Evolutionary conservation across 2,329 filamentous ascomycete species (phyloP).

Genomic region (Diaporthe batatas): DNA sequence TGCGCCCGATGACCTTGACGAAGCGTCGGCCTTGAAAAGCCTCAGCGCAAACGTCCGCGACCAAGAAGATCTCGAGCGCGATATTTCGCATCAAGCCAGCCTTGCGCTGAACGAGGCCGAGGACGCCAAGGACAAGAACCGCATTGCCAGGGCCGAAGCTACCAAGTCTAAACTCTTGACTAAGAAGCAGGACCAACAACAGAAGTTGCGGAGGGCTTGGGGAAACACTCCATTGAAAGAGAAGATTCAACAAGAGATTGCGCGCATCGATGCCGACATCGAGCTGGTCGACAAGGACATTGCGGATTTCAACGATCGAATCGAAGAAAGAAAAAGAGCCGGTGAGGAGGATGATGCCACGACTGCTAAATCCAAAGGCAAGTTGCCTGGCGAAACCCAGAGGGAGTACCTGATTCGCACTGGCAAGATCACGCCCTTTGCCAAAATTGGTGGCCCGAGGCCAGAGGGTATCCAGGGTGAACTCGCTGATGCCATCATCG

Average conservation of each 20-base stretch:
- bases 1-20: conserved; percentile 57
- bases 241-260: conserved; percentile 75
- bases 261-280: conserved; percentile 75
- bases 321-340: conserved; percentile 78
- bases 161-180: conserved; percentile 71
- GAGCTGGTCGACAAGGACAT: conserved; percentile 78
- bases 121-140: conserved; percentile 72
- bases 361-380: conserved; percentile 64
- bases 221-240: conserved; percentile 65
- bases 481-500: conserved; percentile 81
- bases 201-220: conserved; percentile 59
- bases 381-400: conserved; percentile 83
- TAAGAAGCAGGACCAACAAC: conserved; percentile 71
- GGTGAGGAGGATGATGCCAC: conserved; percentile 57
- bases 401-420: conserved; percentile 94
- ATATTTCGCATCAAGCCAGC: conserved; percentile 78
- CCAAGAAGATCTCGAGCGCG: conserved; percentile 90
- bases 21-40: conserved; percentile 71
- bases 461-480: conserved; percentile 74
- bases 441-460: conserved; percentile 77
- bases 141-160: conserved; percentile 70
- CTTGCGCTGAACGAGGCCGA: conserved; percentile 71
- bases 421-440: conserved; percentile 97
- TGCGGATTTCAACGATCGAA: conserved; percentile 82
- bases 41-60: conserved; percentile 80